These are phyloP conservation scores for Warburgia ugandensis DNA, from an alignment of 164 flowering plant genomes.

Conservation along the genomic window DNA sequence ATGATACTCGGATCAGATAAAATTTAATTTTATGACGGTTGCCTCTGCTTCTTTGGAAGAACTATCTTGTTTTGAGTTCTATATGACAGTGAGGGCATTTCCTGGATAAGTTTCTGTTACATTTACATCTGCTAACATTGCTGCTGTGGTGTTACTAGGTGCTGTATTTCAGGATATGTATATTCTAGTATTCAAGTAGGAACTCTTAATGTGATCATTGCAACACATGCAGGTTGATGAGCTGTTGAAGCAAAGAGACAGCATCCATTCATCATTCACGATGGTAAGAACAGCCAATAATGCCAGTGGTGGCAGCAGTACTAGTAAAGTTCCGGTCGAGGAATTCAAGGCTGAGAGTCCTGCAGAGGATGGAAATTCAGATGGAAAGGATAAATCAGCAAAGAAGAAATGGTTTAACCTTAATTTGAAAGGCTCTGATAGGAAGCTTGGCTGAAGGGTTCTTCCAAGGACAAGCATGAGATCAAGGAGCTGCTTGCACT, in stretches of 20 bases:
- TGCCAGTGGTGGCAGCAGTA: slow-evolving; percentile 28
- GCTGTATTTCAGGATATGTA: no score
- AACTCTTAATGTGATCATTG: background rate
- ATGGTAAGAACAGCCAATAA: slow-evolving; percentile 23
- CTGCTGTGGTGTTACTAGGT: no score
- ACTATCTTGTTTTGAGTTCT: no score
- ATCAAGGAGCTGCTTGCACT: background rate
- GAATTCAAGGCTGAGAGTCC: slow-evolving; percentile 53
- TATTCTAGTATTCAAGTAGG: no score
- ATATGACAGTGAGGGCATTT: no score
- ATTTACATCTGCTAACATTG: no score
- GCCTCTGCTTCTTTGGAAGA: no score
- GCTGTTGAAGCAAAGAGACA: slow-evolving; percentile 78
- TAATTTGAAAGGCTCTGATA: slow-evolving; percentile 68
- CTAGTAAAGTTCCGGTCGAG: slow-evolving; percentile 45
- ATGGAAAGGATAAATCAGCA: slow-evolving; percentile 66
- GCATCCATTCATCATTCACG: slow-evolving; percentile 74
- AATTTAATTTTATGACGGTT: no score
- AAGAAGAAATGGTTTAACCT: slow-evolving; percentile 86
- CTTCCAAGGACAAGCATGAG: background rate
- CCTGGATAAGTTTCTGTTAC: no score
- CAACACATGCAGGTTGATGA: slow-evolving; percentile 84
- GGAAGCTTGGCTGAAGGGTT: slow-evolving; percentile 35
- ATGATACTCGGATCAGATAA: no score
- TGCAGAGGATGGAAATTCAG: slow-evolving; percentile 54